Evolutionary conservation across 2,329 filamentous ascomycete species (phyloP).

Genomic region (Sarocladium brachiariae): DNA sequence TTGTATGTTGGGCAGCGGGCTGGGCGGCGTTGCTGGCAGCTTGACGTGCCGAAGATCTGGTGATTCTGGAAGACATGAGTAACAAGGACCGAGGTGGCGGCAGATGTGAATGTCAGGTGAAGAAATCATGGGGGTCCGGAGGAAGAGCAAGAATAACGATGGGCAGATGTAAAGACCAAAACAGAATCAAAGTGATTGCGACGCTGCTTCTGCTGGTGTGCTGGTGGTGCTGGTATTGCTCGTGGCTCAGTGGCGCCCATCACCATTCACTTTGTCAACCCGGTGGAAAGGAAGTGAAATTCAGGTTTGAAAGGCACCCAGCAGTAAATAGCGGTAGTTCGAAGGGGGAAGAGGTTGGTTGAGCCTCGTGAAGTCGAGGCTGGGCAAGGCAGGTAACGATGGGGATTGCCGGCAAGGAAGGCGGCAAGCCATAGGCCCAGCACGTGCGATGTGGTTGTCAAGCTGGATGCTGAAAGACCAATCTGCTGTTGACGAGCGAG

Average conservation of each 20-base stretch:
- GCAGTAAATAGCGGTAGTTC: too few species aligned
- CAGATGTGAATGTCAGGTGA: not conserved
- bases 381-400: not conserved
- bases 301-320: too few species aligned
- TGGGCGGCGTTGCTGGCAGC: conserved; percentile 58
- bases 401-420: too few species aligned
- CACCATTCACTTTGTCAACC: not conserved
- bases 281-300: too few species aligned
- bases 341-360: too few species aligned
- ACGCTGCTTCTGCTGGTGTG: not conserved
- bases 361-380: not conserved
- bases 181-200: not conserved
- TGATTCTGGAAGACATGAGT: conserved; percentile 97
- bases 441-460: too few species aligned
- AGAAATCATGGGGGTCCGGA: not conserved
- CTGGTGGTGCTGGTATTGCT: not conserved
- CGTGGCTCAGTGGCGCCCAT: not conserved
- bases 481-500: too few species aligned
- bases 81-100: conserved; percentile 20
- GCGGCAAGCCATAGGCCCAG: too few species aligned
- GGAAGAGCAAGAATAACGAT: not conserved
- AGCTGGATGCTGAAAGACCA: too few species aligned
- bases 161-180: not conserved
- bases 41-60: conserved; percentile 89
- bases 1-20: conserved; percentile 32